Base-by-base conservation (phyloP, 345 rosid species). In the Gossypium ekmanianum region DNA sequence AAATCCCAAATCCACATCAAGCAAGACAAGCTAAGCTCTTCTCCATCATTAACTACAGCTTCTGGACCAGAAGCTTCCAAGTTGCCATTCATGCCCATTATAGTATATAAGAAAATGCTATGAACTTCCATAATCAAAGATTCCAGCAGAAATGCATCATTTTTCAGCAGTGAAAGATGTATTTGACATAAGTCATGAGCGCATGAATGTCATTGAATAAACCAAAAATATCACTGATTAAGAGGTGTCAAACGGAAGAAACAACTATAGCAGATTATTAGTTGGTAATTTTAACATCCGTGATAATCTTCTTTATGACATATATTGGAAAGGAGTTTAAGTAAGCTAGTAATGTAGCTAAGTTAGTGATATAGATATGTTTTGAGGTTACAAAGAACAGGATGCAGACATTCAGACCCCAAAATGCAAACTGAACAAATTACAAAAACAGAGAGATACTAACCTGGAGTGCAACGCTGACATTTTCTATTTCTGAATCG, bases 401-500 rank as follows among this genome's bases (percentile, higher is more conserved):
- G 57, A 52, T 14, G n/a, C 20, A 52, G 58, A 54, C 22, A 20
- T 17, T 54, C 58, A n/a, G 58, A n/a, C 22, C 58, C 58, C 18
- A 2, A 54, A 54, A 54, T 54, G 22, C 58, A 54, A 54, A 54
- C 58, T 54, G 11, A 7, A n/a, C 58, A 54, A 34, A n/a, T n/a
- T 54, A n/a, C 24, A 54, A 20, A 52, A 55, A 55, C 61, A 73
- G 9, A 57, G 44, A 73, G 29, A 27, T 73, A 72, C 83, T 65
- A 79, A 95, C 99, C 97, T 88, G 83, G 9, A 94, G 97, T 20
- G 94, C 97, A 18, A 66, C 63, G 78, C 92, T 85, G 76, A 92
- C 89, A 76, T 81, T 87, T 80, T 91, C 92, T 75, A 94, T 85
- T 79, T 94, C 98, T 29, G 74, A 57, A 85, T 87, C 95, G 73